Percentiles rank a stretch among this genome's conserved stretches.
phyloP scores from a whole-genome alignment of 768 basidiomycete species.

The Tylopilus cervinicoccineus region DNA sequence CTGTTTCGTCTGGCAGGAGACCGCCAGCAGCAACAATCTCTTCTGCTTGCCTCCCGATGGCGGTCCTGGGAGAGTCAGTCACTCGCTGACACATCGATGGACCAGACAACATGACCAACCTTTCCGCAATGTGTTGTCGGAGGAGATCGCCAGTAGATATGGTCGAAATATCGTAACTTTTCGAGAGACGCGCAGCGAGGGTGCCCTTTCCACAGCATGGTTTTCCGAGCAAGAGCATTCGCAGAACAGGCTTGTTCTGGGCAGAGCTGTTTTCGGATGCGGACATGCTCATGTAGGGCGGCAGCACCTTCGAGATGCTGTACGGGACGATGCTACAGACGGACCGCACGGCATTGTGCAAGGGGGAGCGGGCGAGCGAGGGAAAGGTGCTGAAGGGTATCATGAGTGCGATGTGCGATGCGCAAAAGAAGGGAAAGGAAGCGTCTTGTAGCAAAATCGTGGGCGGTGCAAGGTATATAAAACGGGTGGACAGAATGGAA shows the following conservation, averaged over 20 bases:
- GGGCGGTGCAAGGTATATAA: not conserved
- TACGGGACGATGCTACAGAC: constrained; percentile 20
- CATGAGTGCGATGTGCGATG: constrained; percentile 4
- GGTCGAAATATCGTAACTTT: constrained; percentile 69
- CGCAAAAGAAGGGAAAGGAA: constrained; percentile 1
- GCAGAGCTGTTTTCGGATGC: constrained; percentile 19
- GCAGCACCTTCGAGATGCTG: constrained; percentile 36
- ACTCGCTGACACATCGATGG: not conserved
- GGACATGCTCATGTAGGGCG: constrained; percentile 44
- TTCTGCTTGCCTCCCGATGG: constrained; percentile 72
- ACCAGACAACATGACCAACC: constrained; percentile 30
- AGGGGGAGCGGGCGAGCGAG: constrained; percentile 1
- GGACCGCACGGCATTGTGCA: constrained; percentile 9
- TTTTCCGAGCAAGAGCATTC: constrained; percentile 54
- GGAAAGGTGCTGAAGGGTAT: not conserved
- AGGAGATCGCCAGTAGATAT: constrained; percentile 84
- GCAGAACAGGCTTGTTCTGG: constrained; percentile 27
- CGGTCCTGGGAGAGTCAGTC: constrained; percentile 42
- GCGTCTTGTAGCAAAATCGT: not conserved
- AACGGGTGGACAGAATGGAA: constrained; percentile 1
- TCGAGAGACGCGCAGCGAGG: constrained; percentile 62
- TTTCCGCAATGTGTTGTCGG: constrained; percentile 72
- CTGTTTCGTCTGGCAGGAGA: constrained; percentile 71
- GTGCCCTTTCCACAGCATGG: constrained; percentile 82
- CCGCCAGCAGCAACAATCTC: constrained; percentile 73